Base-by-base conservation (phyloP, 1,284 basidiomycete genomes). In the Cystobasidiaceae sp. region DNA sequence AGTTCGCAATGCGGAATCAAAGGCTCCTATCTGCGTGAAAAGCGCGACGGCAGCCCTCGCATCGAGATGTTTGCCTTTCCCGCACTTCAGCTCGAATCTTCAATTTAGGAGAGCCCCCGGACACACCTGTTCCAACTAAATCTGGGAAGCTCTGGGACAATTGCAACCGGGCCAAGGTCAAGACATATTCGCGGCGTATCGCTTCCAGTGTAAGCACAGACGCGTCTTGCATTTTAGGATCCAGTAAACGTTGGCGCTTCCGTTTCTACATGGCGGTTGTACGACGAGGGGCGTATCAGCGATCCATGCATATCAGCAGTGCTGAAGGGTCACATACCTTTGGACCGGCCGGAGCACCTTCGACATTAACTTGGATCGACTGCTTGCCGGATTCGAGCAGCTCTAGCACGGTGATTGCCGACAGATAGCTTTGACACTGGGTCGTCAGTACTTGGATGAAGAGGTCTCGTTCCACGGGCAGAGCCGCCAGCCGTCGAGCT, bases 351-450 rank as follows among this genome's bases (percentile, higher is more conserved):
- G 30, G 19, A 32, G 28, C 39, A 43, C 27, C 30, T 23, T 44
- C 50, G 4, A 23, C 23, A 3, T 60, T 54, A 25, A 70, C 59
- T 0, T 86, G 80, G 46, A 97, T 82, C 91, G 91, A 98, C 8
- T 92, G 87, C 70, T 86, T 86, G 72, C 86, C 85, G 68, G 82
- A 80, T 72, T 92, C 87, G 32, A 93, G 82, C 68, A 97, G 81
- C 11, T 88, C 84, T 34, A 99, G 80, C 8, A 91, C 86, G 74
- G 97, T 97, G 78, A 96, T 89, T 17, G 91, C 86, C 32, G 93
- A 85, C 50, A 88, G 82, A 74, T 91, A 89, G 69, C 71, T 89
- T 81, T 79, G 90, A 27, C 90, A 83, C 75, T 93, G 90, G 71
- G 88, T 83, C 68, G 86, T 84, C 33, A 85, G 84, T 54, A 88